Evolutionary conservation across 805 yeast genomes (phyloP).

Genomic region (Candida xyloterini): DNA sequence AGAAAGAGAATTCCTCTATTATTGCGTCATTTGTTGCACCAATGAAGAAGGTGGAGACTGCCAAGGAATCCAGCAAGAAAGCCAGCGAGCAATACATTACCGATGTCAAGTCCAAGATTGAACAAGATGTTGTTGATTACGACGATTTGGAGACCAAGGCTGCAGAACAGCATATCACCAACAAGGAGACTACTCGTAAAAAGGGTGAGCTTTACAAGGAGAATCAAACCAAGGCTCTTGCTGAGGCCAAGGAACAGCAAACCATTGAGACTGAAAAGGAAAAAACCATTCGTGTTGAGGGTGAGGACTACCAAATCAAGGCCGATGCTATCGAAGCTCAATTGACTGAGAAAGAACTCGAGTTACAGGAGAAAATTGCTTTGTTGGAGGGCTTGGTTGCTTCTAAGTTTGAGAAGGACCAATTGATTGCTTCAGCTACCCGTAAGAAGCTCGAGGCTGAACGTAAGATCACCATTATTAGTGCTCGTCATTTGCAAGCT

Average conservation of each 20-base stretch:
- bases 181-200: constrained; percentile 40
- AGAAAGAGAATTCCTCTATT: constrained; percentile 38
- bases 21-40: constrained; percentile 23
- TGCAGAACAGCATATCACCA: constrained; percentile 42
- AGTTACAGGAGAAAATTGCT: constrained; percentile 29
- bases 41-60: constrained; percentile 24
- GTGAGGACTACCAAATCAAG: constrained; percentile 36
- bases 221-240: constrained; percentile 28
- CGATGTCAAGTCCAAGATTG: constrained; percentile 42
- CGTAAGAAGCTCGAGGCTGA: constrained; percentile 42
- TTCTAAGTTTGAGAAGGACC: constrained; percentile 39
- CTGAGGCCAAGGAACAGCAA: constrained; percentile 30
- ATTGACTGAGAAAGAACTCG: constrained; percentile 41
- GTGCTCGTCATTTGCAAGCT: constrained; percentile 36
- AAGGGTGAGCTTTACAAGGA: constrained; percentile 45
- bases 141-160: constrained; percentile 46
- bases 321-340: constrained; percentile 38
- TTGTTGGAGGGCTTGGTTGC: constrained; percentile 40
- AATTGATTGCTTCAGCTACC: constrained; percentile 23
- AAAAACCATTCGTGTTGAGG: constrained; percentile 38
- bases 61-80: constrained; percentile 28
- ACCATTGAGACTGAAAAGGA: constrained; percentile 28
- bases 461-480: constrained; percentile 33
- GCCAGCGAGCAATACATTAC: constrained; percentile 39
- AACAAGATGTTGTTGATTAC: constrained; percentile 42